Evolutionary conservation across 129 eudicot species (phyloP).

Genomic region (Escallonia herrerae): DNA sequence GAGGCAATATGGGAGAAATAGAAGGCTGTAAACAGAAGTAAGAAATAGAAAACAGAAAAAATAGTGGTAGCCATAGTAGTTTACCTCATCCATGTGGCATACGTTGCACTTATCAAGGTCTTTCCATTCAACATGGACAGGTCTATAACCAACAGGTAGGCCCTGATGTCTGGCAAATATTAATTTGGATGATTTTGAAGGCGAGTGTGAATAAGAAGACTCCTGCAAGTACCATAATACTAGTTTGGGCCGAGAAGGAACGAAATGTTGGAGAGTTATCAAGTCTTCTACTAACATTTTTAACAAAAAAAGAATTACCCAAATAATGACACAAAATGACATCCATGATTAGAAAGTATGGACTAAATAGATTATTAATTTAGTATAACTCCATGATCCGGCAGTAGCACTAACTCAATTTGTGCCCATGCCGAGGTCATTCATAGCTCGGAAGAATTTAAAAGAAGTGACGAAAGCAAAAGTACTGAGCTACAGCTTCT

Average conservation of each 20-base stretch:
- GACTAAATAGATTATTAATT: no score
- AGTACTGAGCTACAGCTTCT: no score
- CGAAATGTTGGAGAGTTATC: no score
- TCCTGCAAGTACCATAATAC: conserved; percentile 44
- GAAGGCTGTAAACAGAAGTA: neutral
- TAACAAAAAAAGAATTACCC: no score
- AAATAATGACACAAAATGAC: neutral
- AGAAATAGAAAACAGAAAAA: neutral
- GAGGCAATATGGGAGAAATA: no score
- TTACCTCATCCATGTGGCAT: conserved; percentile 99
- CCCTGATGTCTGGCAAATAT: conserved; percentile 32
- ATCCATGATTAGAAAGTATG: no score
- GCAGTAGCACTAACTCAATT: no score
- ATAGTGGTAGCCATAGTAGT: neutral
- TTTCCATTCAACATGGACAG: conserved; percentile 82
- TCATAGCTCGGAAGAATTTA: no score
- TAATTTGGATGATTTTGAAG: conserved; percentile 28
- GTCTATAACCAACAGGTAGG: conserved; percentile 68
- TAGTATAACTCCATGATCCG: no score
- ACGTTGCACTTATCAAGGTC: conserved; percentile 97
- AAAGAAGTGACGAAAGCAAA: no score
- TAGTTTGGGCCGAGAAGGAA: conserved; percentile 4
- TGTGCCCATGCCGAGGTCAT: no score
- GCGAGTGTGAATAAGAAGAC: conserved; percentile 31
- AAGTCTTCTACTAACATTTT: no score